phyloP scores from a whole-genome alignment of 305 asterid genomes.

The Fraxinus latifolia region DNA sequence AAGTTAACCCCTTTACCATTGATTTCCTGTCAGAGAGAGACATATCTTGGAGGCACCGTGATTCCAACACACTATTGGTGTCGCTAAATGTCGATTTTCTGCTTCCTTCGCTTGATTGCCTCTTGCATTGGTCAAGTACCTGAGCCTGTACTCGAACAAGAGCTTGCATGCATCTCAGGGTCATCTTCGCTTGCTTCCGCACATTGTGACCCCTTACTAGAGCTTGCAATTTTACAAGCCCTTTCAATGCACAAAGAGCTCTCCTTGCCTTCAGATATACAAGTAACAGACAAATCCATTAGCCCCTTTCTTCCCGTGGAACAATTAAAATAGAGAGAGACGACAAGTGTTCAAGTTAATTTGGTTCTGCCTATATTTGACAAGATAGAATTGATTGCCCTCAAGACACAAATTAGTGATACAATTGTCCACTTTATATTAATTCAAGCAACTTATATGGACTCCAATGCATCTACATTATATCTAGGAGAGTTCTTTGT shows the following conservation, averaged over 20 bases:
- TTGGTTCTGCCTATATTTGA: not conserved
- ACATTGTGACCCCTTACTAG: conserved; percentile 47
- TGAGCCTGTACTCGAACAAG: conserved; percentile 41
- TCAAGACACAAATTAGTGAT: not conserved
- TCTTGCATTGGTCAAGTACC: conserved; percentile 35
- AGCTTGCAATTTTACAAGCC: conserved; percentile 47
- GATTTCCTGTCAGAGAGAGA: conserved; percentile 16
- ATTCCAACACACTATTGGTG: conserved; percentile 24
- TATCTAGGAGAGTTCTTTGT: not conserved
- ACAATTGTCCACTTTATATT: not conserved
- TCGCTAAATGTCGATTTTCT: conserved; percentile 34
- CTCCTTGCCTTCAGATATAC: conserved; percentile 35
- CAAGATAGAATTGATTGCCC: not conserved
- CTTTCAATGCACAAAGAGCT: conserved; percentile 41
- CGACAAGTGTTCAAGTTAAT: not conserved
- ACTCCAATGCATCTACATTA: not conserved
- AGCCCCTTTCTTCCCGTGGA: not conserved
- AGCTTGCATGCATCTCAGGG: conserved; percentile 46
- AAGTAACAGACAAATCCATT: not conserved
- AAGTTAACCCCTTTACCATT: conserved; percentile 19
- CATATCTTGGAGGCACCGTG: conserved; percentile 28
- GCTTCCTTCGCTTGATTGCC: conserved; percentile 31
- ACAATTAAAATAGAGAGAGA: not conserved
- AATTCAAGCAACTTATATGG: not conserved
- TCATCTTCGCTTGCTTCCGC: conserved; percentile 50